A percentile compares a stretch with the other conserved stretches of the same genome.
Evolutionary conservation across 176 grass and related monocot species (phyloP).

Genomic region (Melocanna baccifera): DNA sequence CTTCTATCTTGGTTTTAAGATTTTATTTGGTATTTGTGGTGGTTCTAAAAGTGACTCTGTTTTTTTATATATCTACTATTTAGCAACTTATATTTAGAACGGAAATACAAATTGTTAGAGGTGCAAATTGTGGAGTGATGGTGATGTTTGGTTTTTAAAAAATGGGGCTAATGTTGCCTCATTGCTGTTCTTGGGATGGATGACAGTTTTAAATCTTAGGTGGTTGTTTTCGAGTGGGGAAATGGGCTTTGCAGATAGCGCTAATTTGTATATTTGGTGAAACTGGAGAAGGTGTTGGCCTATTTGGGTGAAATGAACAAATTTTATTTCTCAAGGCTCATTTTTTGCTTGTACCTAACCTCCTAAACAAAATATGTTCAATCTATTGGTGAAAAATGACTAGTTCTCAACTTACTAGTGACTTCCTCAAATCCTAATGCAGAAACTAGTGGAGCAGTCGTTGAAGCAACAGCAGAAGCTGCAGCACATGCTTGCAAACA

Average conservation of each 20-base stretch:
- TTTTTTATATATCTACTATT: too few relatives aligned
- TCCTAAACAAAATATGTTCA: conserved; percentile 3
- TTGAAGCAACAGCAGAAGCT: conserved; percentile 70
- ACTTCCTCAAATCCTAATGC: conserved; percentile 7
- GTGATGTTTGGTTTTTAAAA: not conserved
- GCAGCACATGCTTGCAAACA: conserved; percentile 73
- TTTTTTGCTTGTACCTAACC: not conserved
- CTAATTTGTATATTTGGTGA: not conserved
- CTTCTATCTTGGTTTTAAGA: too few relatives aligned
- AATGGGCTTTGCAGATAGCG: not conserved
- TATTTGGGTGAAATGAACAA: not conserved
- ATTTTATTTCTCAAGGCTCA: not conserved
- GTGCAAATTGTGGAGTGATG: conserved; percentile 4
- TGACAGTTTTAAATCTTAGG: not conserved
- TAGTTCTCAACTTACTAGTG: conserved; percentile 20
- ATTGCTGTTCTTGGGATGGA: not conserved
- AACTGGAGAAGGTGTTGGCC: not conserved
- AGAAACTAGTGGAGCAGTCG: conserved; percentile 69
- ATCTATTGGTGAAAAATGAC: not conserved
- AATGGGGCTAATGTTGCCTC: not conserved
- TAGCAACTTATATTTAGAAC: not conserved
- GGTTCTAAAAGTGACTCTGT: too few relatives aligned
- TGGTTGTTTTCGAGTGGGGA: not conserved
- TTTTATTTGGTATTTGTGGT: too few relatives aligned
- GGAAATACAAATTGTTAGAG: not conserved